Base-by-base conservation (phyloP, 23 red algal species). In the Gracilaria gracilis region DNA sequence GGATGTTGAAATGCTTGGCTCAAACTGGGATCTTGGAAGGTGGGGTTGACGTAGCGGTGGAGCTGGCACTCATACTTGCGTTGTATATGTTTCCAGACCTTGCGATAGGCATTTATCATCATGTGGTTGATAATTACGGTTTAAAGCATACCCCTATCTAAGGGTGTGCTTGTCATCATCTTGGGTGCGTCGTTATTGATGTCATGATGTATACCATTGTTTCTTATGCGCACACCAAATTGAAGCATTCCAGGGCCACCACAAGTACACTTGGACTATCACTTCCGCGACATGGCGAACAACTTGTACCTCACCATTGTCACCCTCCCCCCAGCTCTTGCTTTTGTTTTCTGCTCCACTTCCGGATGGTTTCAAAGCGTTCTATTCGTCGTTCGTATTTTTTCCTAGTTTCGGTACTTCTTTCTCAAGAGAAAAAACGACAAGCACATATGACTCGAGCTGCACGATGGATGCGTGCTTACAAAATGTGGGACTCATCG, bases 231-330 rank as follows among this genome's bases (percentile, higher is more conserved):
- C n/a, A n/a, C 85, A 81, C 33, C 97, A 99, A 77, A 96, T 96
- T 54, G 97, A 78, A 8, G 93, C 94, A 16, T 99, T 99, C 57
- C 97, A 99, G 69, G 97, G 97, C 34, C 97, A 99, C 79, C 97
- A 99, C 58, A 21, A 93, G 61, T 75, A 48, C 51, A 94, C 97
- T 32, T 99, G 94, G 90, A 99, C n/a, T n/a, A n/a, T n/a, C 97
- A 92, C 90, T 12, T 57, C 72, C 9, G 97, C 14, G 86, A 93
- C 16, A 58, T 91, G 77, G 71, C 86, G 9, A 99, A 99, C 70
- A 96, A 96, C 84, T 69, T 99, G 81, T 92, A 80, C 88, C 55
- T 84, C 40, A 88, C 86, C 36, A 59, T 92, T n/a, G 50, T 82
- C 8, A 88, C n/a, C n/a, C n/a, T n/a, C n/a, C 85, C 29, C 29